These are phyloP conservation scores for Linaria vulgaris DNA, from an alignment of 257 asterid genomes.

Conservation along the genomic window DNA sequence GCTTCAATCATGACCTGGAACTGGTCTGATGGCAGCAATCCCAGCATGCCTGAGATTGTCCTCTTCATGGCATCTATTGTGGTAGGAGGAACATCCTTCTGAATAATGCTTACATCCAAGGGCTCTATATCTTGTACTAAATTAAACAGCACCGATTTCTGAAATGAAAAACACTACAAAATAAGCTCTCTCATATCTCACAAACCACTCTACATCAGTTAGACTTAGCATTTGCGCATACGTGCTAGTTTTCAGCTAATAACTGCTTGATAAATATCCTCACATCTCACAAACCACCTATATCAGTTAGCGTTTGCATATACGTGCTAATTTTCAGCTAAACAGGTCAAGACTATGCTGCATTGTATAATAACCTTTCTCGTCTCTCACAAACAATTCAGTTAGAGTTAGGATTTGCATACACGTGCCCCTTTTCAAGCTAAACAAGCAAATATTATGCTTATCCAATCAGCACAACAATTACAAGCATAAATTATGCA, in stretches of 20 bases:
- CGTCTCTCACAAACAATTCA: too few species aligned
- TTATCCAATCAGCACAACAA: background rate
- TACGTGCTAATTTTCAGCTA: background rate
- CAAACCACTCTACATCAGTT: background rate
- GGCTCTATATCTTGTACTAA: conserved; percentile 90
- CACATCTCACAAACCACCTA: background rate
- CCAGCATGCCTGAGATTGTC: conserved; percentile 91
- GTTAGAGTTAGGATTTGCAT: too few species aligned
- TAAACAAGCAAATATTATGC: background rate
- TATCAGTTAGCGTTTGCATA: background rate
- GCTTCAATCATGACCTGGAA: conserved; percentile 89
- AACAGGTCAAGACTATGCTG: background rate
- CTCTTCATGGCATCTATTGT: conserved; percentile 96
- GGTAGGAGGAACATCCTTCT: conserved; percentile 80
- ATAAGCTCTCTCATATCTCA: conserved; percentile 12
- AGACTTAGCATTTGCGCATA: background rate
- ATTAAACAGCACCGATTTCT: conserved; percentile 66
- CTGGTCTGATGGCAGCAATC: conserved; percentile 90
- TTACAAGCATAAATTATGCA: too few species aligned
- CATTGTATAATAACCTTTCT: background rate
- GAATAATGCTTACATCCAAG: conserved; percentile 82
- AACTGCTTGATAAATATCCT: background rate
- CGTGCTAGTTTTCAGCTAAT: background rate
- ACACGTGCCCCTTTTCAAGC: too few species aligned
- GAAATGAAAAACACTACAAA: conserved; percentile 23